These are phyloP conservation scores for Rhynchosporium secalis DNA, from an alignment of 2,329 filamentous ascomycete species.

Conservation along the genomic window DNA sequence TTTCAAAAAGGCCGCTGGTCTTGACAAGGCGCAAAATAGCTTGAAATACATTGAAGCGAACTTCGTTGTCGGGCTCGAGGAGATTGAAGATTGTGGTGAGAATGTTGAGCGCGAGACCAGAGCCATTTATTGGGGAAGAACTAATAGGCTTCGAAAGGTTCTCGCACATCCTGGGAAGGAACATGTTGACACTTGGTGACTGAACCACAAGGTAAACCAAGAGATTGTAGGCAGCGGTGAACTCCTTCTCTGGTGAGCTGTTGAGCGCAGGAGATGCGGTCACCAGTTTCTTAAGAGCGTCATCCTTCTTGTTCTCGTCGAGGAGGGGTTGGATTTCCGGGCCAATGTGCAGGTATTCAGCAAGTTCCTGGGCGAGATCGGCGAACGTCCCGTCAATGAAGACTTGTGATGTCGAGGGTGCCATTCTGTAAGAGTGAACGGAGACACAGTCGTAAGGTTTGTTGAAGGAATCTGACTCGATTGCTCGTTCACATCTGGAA, in stretches of 20 bases:
- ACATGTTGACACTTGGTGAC: constrained; percentile 79
- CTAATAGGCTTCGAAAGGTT: constrained; percentile 86
- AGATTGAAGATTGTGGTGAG: constrained; percentile 98
- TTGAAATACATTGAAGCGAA: constrained; percentile 87
- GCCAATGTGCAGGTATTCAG: constrained; percentile 83
- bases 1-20: constrained; percentile 74
- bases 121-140: constrained; percentile 81
- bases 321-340: constrained; percentile 71
- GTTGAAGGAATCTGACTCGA: constrained; percentile 7
- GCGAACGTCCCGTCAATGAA: constrained; percentile 91
- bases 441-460: constrained; percentile 22
- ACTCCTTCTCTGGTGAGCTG: constrained; percentile 90
- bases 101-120: constrained; percentile 82
- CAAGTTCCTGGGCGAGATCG: constrained; percentile 91
- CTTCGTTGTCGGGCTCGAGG: constrained; percentile 70
- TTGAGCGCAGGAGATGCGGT: constrained; percentile 76
- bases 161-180: constrained; percentile 84
- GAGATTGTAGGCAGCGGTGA: constrained; percentile 94
- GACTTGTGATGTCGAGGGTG: constrained; percentile 47
- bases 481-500: neutral
- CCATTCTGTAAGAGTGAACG: constrained; percentile 28
- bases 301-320: constrained; percentile 72
- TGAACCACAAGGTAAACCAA: constrained; percentile 90
- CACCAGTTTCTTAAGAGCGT: constrained; percentile 86
- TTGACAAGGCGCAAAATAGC: constrained; percentile 84